phyloP scores from a whole-genome alignment of 768 basidiomycete species.

The Suillus clintonianus region DNA sequence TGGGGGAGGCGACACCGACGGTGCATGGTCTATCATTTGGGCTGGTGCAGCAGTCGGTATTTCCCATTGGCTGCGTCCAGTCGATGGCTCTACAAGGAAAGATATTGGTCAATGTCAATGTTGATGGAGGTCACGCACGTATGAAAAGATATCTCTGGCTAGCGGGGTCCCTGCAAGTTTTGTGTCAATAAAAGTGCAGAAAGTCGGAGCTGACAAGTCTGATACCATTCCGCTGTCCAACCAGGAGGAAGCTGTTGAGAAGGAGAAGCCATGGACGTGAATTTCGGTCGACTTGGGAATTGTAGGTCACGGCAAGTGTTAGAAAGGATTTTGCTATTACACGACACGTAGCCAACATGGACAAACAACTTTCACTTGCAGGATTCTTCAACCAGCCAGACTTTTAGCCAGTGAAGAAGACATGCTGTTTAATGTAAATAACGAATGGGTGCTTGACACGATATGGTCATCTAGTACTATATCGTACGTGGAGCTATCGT shows the following conservation, averaged over 20 bases:
- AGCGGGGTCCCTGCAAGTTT: conserved; percentile 64
- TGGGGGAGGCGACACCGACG: conserved; percentile 46
- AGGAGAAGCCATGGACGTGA: conserved; percentile 43
- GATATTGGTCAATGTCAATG: conserved; percentile 5
- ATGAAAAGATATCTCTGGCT: conserved; percentile 87
- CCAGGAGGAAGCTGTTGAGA: conserved; percentile 83
- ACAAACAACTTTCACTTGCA: conserved; percentile 13
- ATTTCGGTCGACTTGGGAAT: background rate
- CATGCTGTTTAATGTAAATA: background rate
- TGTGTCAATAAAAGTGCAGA: conserved; percentile 9
- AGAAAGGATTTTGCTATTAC: background rate
- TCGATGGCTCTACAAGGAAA: conserved; percentile 67
- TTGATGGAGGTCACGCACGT: conserved; percentile 53
- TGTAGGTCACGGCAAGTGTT: background rate
- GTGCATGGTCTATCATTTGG: conserved; percentile 41
- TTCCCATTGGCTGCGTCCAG: conserved; percentile 90
- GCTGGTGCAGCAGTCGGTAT: conserved; percentile 49
- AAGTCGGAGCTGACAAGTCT: conserved; percentile 12
- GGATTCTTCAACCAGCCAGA: background rate
- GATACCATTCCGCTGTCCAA: conserved; percentile 90
- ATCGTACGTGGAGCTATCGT: background rate
- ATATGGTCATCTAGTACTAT: background rate
- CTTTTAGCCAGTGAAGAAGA: background rate
- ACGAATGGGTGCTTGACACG: background rate
- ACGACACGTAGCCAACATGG: conserved; percentile 22